Evolutionary conservation across 1,284 basidiomycete species (phyloP).

Genomic region (Takashimella tepidaria): DNA sequence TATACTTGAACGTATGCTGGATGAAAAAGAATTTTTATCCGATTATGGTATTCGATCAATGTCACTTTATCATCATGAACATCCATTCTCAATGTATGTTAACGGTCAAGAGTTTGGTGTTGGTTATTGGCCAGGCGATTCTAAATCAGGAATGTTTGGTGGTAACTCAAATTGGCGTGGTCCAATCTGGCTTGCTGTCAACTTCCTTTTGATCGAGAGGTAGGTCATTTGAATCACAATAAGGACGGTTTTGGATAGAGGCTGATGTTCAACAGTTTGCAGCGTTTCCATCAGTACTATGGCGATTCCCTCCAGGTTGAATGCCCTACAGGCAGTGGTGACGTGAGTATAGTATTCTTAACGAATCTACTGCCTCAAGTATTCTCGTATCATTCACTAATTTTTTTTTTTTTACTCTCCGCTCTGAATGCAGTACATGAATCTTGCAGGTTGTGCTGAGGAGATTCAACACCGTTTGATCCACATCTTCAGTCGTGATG

Average conservation of each 20-base stretch:
- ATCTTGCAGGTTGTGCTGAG: constrained; percentile 84
- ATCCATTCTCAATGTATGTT: constrained; percentile 92
- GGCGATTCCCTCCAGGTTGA: constrained; percentile 83
- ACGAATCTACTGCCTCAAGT: no score
- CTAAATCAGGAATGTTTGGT: constrained; percentile 86
- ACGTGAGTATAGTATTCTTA: no score
- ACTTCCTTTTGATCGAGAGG: constrained; percentile 73
- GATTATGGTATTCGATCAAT: constrained; percentile 93
- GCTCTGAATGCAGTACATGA: constrained; percentile 66
- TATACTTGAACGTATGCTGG: constrained; percentile 93
- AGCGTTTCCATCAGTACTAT: constrained; percentile 96
- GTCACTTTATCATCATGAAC: constrained; percentile 81
- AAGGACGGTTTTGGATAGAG: neutral
- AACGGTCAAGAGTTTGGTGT: constrained; percentile 88
- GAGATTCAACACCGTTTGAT: constrained; percentile 96
- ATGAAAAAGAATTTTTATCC: constrained; percentile 92
- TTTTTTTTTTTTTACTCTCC: no score
- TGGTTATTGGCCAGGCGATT: constrained; percentile 96
- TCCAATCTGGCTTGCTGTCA: constrained; percentile 85
- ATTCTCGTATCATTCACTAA: neutral
- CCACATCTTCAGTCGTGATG: constrained; percentile 89
- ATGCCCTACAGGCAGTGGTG: constrained; percentile 91
- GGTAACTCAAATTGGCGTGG: constrained; percentile 95
- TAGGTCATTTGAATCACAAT: constrained; percentile 11
- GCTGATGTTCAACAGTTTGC: constrained; percentile 62